phyloP scores from a whole-genome alignment of 2,329 filamentous ascomycete genomes.

The Aspergillus chevalieri region DNA sequence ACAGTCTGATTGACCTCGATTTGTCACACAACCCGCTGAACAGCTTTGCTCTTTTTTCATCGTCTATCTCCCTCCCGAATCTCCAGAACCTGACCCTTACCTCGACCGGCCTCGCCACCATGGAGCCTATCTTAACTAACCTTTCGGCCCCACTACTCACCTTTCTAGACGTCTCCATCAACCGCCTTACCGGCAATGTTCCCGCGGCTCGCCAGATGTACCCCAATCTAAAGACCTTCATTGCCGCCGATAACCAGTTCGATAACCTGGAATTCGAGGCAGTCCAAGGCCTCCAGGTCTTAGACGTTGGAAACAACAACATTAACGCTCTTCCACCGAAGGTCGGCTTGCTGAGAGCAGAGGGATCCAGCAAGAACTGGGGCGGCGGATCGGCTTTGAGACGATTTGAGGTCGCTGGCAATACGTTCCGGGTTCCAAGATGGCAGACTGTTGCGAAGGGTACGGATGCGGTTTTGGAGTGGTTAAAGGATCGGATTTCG shows the following conservation, averaged over 20 bases:
- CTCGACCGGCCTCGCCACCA: conserved; percentile 64
- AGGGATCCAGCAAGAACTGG: conserved; percentile 31
- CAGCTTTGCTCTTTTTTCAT: conserved; percentile 59
- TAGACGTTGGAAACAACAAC: conserved; percentile 80
- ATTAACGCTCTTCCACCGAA: conserved; percentile 74
- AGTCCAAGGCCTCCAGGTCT: conserved; percentile 65
- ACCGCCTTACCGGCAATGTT: conserved; percentile 64
- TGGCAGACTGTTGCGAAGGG: conserved; percentile 80
- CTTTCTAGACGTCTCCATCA: conserved; percentile 74
- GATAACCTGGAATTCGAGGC: conserved; percentile 65
- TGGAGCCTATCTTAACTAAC: conserved; percentile 59
- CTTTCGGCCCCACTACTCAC: conserved; percentile 70
- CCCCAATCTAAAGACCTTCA: conserved; percentile 62
- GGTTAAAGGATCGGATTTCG: conserved; percentile 72
- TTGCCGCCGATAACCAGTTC: conserved; percentile 75
- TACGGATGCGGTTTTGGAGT: conserved; percentile 75
- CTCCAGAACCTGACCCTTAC: conserved; percentile 72
- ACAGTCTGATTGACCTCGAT: conserved; percentile 65
- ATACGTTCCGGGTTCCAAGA: conserved; percentile 79
- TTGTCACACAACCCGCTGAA: conserved; percentile 68
- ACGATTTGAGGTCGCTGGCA: conserved; percentile 72
- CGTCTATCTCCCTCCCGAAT: conserved; percentile 62
- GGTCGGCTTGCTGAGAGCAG: conserved; percentile 68
- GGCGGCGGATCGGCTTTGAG: conserved; percentile 48
- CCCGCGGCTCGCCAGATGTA: conserved; percentile 62